Conservation (phyloP, 179 eudicot species). For the Nepenthes alata region DNA sequence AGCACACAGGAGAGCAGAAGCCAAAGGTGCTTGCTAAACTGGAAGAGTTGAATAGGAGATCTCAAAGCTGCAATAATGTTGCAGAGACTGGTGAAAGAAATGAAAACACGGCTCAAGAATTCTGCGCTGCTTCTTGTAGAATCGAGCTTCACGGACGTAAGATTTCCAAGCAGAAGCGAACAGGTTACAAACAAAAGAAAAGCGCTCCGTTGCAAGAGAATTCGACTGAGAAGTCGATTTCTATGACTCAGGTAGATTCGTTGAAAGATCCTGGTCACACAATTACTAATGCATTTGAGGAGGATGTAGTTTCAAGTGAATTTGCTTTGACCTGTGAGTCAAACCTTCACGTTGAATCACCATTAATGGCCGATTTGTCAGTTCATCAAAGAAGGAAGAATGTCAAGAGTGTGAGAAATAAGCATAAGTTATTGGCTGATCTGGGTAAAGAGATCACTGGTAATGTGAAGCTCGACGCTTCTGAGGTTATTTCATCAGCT, state of each 20-base stretch:
- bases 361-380: conserved; percentile 18
- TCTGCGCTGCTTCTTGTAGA: neutral
- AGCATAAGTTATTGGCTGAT: conserved; percentile 41
- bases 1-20: conserved; percentile 71
- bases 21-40: conserved; percentile 89
- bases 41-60: conserved; percentile 76
- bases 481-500: conserved; percentile 10
- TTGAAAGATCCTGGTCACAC: conserved; percentile 12
- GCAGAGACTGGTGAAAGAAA: conserved; percentile 14
- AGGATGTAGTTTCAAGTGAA: too few species aligned
- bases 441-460: conserved; percentile 19
- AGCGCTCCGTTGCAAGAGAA: conserved; percentile 25
- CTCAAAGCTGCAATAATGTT: conserved; percentile 30
- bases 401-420: conserved; percentile 44
- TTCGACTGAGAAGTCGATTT: conserved; percentile 20
- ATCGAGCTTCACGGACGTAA: too few species aligned
- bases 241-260: conserved; percentile 14
- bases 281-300: neutral
- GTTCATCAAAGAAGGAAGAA: conserved; percentile 44
- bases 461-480: conserved; percentile 15
- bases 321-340: conserved; percentile 5
- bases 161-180: conserved; percentile 36
- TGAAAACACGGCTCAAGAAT: conserved; percentile 15
- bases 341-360: conserved; percentile 13
- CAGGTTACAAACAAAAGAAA: conserved; percentile 32